These are phyloP conservation scores for Sporisorium exsertum DNA, from an alignment of 1,284 basidiomycete species.

Conservation along the genomic window DNA sequence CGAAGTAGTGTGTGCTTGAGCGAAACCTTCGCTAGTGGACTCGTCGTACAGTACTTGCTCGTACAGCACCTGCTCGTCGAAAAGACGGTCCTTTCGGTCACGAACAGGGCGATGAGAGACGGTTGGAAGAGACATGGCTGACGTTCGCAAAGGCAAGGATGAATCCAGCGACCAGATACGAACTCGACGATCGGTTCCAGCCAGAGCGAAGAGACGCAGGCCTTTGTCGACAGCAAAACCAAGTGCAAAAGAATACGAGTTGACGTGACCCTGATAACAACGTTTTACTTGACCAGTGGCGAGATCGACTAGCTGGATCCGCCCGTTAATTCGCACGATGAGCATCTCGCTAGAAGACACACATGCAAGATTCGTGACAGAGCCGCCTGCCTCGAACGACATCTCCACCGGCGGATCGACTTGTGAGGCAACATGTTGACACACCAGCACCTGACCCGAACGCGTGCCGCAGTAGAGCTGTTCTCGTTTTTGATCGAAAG, in stretches of 20 bases:
- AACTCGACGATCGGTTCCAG: conserved; percentile 28
- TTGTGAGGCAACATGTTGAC: not conserved
- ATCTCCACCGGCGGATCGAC: not conserved
- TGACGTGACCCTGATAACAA: conserved; percentile 30
- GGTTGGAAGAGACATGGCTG: not conserved
- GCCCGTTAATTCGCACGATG: conserved; percentile 28
- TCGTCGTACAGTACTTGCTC: conserved; percentile 7
- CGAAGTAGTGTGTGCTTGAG: not conserved
- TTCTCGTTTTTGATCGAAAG: conserved; percentile 4
- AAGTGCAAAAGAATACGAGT: conserved; percentile 30
- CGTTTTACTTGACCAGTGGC: not conserved
- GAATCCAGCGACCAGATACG: conserved; percentile 40
- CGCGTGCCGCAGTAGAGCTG: conserved; percentile 22
- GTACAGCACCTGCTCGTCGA: not conserved
- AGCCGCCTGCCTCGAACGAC: conserved; percentile 6
- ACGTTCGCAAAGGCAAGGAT: conserved; percentile 19
- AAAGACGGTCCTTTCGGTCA: not conserved
- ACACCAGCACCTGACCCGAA: conserved; percentile 15
- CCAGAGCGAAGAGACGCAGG: conserved; percentile 25
- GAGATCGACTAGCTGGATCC: conserved; percentile 20
- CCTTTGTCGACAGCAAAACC: conserved; percentile 22
- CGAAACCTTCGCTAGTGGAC: not conserved
- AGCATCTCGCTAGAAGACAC: conserved; percentile 14
- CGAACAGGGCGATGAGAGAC: not conserved
- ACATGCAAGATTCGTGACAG: conserved; percentile 23